phyloP scores from a whole-genome alignment of 805 yeast species.

The Nakazawaea wickerhamii region DNA sequence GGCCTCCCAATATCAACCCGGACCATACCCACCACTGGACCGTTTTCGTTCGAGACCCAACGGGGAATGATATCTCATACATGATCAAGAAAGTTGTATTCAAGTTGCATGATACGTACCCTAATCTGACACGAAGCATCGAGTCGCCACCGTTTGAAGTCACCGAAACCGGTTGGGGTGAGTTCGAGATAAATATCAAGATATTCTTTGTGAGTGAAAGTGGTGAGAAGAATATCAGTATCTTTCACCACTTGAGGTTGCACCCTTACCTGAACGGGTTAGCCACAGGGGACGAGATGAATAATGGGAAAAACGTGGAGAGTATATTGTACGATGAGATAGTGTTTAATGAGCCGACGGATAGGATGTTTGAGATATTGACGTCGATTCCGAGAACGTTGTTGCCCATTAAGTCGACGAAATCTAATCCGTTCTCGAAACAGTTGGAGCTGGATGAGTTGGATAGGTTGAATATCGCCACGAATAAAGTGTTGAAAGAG shows the following conservation, averaged over 20 bases:
- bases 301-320: conserved; percentile 38
- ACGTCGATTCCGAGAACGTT: conserved; percentile 61
- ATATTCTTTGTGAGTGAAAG: conserved; percentile 83
- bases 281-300: conserved; percentile 8
- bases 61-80: conserved; percentile 72
- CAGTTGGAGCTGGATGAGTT: conserved; percentile 64
- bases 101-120: conserved; percentile 92
- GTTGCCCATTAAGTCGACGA: conserved; percentile 31
- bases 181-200: conserved; percentile 86
- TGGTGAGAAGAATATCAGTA: conserved; percentile 77
- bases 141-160: conserved; percentile 93
- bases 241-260: conserved; percentile 84
- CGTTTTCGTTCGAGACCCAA: conserved; percentile 79
- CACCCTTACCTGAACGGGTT: conserved; percentile 64
- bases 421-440: conserved; percentile 25
- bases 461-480: conserved; percentile 41
- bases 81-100: conserved; percentile 88
- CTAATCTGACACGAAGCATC: conserved; percentile 76
- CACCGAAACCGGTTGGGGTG: conserved; percentile 99
- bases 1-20: conserved; percentile 37
- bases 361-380: conserved; percentile 71
- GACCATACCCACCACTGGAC: conserved; percentile 98
- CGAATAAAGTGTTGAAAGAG: conserved; percentile 23
- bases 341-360: conserved; percentile 95
- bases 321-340: conserved; percentile 78